Base-by-base conservation (phyloP, 208 protist species). In the Vickermania spadyakhi region DNA sequence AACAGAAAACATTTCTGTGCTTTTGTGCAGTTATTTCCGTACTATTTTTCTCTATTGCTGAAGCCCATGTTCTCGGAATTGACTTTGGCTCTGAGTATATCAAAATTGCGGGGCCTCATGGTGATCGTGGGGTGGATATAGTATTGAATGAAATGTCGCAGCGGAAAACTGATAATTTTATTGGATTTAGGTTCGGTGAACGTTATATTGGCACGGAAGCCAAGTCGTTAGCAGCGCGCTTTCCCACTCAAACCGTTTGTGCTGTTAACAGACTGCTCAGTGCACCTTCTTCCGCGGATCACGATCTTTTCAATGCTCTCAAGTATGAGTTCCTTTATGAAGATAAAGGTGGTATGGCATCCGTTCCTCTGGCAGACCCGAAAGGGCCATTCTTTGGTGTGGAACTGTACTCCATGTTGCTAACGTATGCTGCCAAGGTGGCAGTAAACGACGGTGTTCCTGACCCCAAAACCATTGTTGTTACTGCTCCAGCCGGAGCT, bases 71-170 rank as follows among this genome's bases (percentile, higher is more conserved):
- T 3, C 81, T 95, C 7, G 88, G 88, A n/a, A 70, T 95, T 31
- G 88, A 95, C 59, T 87, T 91, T 66, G 88, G 88, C n/a, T 93
- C 88, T 0, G 82, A 95, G 25, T 91, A 70, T 45, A 75, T 95
- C 22, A 86, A 92, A 61, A 58, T 92, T 28, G 75, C 88, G 0
- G 84, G 70, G 14, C 88, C 85, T 7, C 72, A 83, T 25, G 73
- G 69, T 49, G 82, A 84, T 28, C 73, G 75, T 36, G 68, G 54
- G 3, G 77, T 97, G 25, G 89, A 97, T 70, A 94, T 97, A 60
- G 88, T 98, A 1, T 71, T 98, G 3, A 98, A 98, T 72, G 95
- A 97, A 60, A 77, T 96, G 53, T 93, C 90, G 14, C 72, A 84
- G 45, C 78, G 96, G 14, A 98, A 98, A 65, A 96, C 90, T 21